phyloP scores from a whole-genome alignment of 148 eudicot genomes.

The Cornus controversa region DNA sequence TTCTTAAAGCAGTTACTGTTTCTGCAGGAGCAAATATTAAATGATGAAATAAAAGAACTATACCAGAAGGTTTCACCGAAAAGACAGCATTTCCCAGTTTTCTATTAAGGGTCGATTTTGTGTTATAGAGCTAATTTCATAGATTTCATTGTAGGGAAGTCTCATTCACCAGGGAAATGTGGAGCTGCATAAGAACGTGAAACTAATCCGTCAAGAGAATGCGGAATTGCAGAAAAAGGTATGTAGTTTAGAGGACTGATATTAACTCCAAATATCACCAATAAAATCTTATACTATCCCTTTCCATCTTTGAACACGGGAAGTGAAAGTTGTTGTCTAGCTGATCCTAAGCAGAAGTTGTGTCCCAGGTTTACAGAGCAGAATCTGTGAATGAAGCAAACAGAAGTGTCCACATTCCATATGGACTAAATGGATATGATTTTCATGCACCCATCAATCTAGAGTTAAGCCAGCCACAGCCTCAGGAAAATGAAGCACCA shows the following conservation, averaged over 20 bases:
- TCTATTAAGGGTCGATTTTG: background rate
- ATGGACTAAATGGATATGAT: constrained; percentile 20
- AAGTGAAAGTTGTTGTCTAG: constrained; percentile 8
- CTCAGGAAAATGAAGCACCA: constrained; percentile 26
- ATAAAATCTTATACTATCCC: no score
- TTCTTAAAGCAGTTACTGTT: constrained; percentile 17
- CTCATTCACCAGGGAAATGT: constrained; percentile 63
- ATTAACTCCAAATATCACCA: background rate
- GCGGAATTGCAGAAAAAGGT: constrained; percentile 66
- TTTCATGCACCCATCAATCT: constrained; percentile 40
- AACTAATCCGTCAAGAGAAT: constrained; percentile 48
- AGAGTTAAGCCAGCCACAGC: constrained; percentile 56
- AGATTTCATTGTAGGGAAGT: constrained; percentile 43
- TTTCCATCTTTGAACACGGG: background rate
- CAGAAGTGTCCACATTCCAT: constrained; percentile 32
- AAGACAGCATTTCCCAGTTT: background rate
- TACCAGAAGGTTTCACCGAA: constrained; percentile 45
- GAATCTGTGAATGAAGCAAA: constrained; percentile 23
- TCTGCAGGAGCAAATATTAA: constrained; percentile 66
- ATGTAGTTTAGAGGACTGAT: no score
- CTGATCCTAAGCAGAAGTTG: background rate
- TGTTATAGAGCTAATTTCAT: background rate
- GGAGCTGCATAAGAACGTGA: constrained; percentile 59
- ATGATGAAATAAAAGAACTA: constrained; percentile 59
- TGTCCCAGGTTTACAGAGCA: constrained; percentile 41